Base-by-base conservation (phyloP, 176 grass and related monocot species). In the Oryza coarctata region DNA sequence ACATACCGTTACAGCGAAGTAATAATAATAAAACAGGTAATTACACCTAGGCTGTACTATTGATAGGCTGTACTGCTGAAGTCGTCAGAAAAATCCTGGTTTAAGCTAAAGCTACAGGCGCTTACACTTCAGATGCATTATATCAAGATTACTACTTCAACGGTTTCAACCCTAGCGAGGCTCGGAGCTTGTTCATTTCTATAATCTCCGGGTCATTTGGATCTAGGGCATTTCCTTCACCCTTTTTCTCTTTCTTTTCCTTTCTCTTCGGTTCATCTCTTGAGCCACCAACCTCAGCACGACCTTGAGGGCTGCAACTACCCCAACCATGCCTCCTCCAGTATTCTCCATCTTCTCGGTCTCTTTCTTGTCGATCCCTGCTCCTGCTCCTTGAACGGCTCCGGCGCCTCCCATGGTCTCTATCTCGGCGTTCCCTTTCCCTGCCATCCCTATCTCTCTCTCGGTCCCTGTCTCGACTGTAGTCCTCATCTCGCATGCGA, bases 171-270 rank as follows among this genome's bases (percentile, higher is more conserved):
- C 92, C 92, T 30, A 94, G 76, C 6, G 86, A 88, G 20, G 91
- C 91, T 1, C 92, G 65, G 5, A 94, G 76, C 75, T 90, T 94
- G 83, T 94, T 94, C 75, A 90, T 90, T 75, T 90, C 92, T 25
- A 90, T 85, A 62, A 94, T 94, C 83, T 91, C 92, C 3, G 92
- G 92, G 77, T 94, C 92, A 47, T 87, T 79, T 15, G 84, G 80
- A 84, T 91, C 92, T 2, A 88, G 88, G 63, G 69, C 88, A 17
- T 83, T 90, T 27, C 92, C 80, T 35, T 84, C 86, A 34, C 36
- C 84, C 78, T 91, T 92, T 68, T 88, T 94, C 79, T 90, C 90
- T 81, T 90, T 94, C 92, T 92, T 94, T 49, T 94, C 92, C 58
- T 89, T 94, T 64, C 75, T 89, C 65, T 87, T 94, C 0, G 92